phyloP scores from a whole-genome alignment of 192 early-diverging fungal species.

The Rhizoclosmatium globosum region DNA sequence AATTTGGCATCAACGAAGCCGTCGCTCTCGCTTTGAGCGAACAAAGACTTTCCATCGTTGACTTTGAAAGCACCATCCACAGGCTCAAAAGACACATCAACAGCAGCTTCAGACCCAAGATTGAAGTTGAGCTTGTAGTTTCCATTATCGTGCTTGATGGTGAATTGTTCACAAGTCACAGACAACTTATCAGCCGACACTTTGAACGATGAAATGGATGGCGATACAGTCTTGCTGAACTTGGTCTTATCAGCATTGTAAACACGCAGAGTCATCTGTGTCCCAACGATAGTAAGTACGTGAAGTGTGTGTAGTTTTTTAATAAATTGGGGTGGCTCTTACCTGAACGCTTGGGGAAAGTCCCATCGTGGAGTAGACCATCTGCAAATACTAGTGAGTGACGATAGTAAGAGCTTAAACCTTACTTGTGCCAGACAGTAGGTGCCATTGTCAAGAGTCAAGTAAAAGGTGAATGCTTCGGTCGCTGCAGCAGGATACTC shows the following conservation, averaged over 20 bases:
- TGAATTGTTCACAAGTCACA: constrained; percentile 77
- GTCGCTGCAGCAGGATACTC: constrained; percentile 62
- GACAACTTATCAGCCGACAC: constrained; percentile 77
- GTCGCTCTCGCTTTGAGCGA: constrained; percentile 59
- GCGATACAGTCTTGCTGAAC: constrained; percentile 69
- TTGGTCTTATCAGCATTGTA: constrained; percentile 69
- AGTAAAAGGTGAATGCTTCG: constrained; percentile 90
- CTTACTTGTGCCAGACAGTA: constrained; percentile 86
- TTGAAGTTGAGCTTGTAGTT: constrained; percentile 58
- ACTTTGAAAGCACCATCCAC: constrained; percentile 80
- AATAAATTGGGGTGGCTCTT: constrained; percentile 31
- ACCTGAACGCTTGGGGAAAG: constrained; percentile 32
- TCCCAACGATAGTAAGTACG: neutral
- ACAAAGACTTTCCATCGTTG: constrained; percentile 81
- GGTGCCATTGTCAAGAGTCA: constrained; percentile 74
- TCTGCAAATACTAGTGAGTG: constrained; percentile 21
- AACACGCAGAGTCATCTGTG: constrained; percentile 77
- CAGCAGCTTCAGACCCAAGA: constrained; percentile 61
- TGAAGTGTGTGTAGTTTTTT: constrained; percentile 24
- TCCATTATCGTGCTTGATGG: constrained; percentile 60
- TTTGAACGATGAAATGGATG: constrained; percentile 74
- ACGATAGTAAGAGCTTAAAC: neutral
- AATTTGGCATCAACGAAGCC: constrained; percentile 82
- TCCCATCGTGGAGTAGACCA: constrained; percentile 83
- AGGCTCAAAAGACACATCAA: constrained; percentile 74